Conservation (phyloP, 2,329 filamentous ascomycete genomes). For the Sporothrix curviconia region DNA sequence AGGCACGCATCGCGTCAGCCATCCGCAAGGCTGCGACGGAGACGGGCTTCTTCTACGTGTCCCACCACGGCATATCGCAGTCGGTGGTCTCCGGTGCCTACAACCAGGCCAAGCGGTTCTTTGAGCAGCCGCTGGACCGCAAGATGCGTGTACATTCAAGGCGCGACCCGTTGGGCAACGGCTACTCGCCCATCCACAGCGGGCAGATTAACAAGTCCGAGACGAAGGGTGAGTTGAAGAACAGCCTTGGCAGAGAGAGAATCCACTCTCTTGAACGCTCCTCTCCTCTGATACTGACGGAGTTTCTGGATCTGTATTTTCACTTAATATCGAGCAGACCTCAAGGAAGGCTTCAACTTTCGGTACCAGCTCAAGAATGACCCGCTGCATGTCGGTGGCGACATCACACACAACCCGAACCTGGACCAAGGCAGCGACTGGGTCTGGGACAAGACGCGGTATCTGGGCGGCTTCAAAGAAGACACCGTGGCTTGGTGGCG, state of each 20-base stretch:
- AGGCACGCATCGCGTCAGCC: conserved; percentile 30
- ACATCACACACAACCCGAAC: neutral
- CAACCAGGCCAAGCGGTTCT: conserved; percentile 18
- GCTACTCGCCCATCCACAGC: conserved; percentile 18
- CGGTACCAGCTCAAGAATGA: conserved; percentile 22
- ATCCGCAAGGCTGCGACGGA: conserved; percentile 28
- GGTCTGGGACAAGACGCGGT: conserved; percentile 22
- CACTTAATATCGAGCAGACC: conserved; percentile 7
- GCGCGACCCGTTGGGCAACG: conserved; percentile 17
- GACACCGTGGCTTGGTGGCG: conserved; percentile 23
- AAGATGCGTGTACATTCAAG: conserved; percentile 20
- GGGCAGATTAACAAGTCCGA: conserved; percentile 21
- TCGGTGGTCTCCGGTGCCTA: conserved; percentile 13
- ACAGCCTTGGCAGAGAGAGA: no score
- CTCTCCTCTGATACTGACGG: no score
- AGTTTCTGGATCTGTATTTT: neutral
- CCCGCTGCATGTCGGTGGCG: conserved; percentile 14
- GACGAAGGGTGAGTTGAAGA: conserved; percentile 15
- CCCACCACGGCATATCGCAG: conserved; percentile 22
- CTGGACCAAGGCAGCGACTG: conserved; percentile 19
- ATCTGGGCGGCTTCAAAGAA: conserved; percentile 21
- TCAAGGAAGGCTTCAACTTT: conserved; percentile 23
- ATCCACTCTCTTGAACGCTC: no score
- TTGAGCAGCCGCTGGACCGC: conserved; percentile 19
- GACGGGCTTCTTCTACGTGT: conserved; percentile 23